Evolutionary conservation across 1,284 basidiomycete genomes (phyloP).

Genomic region (Trichosporon coremiiforme): DNA sequence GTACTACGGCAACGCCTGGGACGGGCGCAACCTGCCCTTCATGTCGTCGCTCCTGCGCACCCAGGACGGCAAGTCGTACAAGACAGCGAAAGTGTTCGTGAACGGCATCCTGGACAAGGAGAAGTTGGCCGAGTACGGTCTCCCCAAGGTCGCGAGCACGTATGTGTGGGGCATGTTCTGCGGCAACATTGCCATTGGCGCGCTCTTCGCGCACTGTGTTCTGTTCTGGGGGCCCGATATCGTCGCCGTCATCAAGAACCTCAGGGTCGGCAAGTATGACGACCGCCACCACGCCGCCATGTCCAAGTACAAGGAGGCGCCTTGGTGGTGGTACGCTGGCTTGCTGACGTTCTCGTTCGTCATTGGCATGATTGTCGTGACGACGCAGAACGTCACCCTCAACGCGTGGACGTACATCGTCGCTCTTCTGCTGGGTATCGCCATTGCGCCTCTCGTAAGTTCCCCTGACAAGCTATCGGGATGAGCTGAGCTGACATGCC

Average conservation of each 20-base stretch:
- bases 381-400: conserved; percentile 36
- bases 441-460: conserved; percentile 38
- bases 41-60: conserved; percentile 30
- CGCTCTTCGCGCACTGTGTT: conserved; percentile 63
- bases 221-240: conserved; percentile 47
- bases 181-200: conserved; percentile 60
- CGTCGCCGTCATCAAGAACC: conserved; percentile 61
- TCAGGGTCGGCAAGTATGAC: conserved; percentile 59
- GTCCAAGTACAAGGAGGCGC: conserved; percentile 46
- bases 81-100: conserved; percentile 56
- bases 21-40: conserved; percentile 30
- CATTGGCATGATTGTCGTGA: conserved; percentile 35
- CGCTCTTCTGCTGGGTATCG: conserved; percentile 32
- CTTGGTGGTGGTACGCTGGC: conserved; percentile 43
- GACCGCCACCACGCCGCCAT: conserved; percentile 62
- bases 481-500: not conserved
- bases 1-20: conserved; percentile 44
- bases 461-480: not conserved
- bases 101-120: conserved; percentile 36
- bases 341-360: conserved; percentile 33
- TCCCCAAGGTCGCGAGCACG: conserved; percentile 52
- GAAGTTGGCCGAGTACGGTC: conserved; percentile 36
- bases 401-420: conserved; percentile 35
- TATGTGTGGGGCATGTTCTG: conserved; percentile 65
- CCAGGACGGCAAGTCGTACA: conserved; percentile 44